These are phyloP conservation scores for Pleurotus tuoliensis DNA, from an alignment of 768 basidiomycete species.

Conservation along the genomic window DNA sequence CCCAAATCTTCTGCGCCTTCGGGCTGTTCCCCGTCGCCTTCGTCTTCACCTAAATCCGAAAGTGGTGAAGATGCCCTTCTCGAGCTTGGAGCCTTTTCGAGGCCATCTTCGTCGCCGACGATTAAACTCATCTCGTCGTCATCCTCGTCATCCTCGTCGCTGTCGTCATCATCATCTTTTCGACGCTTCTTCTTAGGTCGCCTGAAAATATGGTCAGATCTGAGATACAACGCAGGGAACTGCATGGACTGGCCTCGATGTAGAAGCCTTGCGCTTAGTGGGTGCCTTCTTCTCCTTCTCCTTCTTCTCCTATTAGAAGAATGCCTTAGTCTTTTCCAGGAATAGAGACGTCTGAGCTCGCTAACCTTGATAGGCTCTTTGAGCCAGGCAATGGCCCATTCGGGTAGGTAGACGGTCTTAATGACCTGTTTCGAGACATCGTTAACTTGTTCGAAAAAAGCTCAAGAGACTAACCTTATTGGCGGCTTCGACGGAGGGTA, in stretches of 20 bases:
- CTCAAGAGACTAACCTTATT: conserved; percentile 43
- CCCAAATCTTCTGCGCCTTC: conserved; percentile 30
- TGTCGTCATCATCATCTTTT: conserved; percentile 36
- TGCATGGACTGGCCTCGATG: conserved; percentile 39
- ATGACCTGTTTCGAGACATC: conserved; percentile 43
- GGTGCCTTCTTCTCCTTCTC: conserved; percentile 49
- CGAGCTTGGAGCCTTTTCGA: background rate
- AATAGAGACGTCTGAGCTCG: background rate
- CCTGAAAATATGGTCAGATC: conserved; percentile 18
- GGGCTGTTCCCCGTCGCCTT: conserved; percentile 20
- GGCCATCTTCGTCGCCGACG: conserved; percentile 24
- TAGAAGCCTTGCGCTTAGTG: conserved; percentile 51
- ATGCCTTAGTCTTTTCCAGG: conserved; percentile 25
- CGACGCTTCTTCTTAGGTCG: conserved; percentile 28
- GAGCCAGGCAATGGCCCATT: conserved; percentile 55
- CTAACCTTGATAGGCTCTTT: conserved; percentile 38
- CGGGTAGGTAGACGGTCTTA: conserved; percentile 65
- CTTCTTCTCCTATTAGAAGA: conserved; percentile 33
- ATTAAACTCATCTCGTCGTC: conserved; percentile 19
- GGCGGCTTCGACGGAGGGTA: conserved; percentile 62
- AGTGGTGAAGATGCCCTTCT: conserved; percentile 10
- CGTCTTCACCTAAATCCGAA: conserved; percentile 21
- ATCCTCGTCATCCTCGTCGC: conserved; percentile 22
- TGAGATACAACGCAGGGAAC: conserved; percentile 1
- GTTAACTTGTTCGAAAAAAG: background rate